Percentiles rank a stretch among this genome's conserved stretches.
Evolutionary conservation across 257 asterid genomes (phyloP).

Genomic region (Linaria vulgaris): DNA sequence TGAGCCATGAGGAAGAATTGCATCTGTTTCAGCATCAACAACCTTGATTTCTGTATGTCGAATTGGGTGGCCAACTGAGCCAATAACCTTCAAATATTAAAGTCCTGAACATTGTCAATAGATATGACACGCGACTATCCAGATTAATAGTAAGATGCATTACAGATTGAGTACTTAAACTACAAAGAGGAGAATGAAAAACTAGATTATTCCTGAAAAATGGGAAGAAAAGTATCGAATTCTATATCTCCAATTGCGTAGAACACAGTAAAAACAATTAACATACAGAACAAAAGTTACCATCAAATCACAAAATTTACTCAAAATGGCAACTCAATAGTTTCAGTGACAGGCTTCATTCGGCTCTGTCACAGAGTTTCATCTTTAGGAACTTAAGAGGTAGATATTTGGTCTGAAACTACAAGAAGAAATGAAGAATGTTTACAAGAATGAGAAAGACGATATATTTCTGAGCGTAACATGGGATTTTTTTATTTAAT

Average conservation of each 20-base stretch:
- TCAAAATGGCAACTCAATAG: too few relatives aligned
- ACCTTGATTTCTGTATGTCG: constrained; percentile 66
- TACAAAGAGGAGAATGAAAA: constrained; percentile 10
- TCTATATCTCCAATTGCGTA: constrained; percentile 11
- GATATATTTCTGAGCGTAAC: too few relatives aligned
- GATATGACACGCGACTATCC: constrained; percentile 23
- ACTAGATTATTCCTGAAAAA: not conserved
- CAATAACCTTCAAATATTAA: constrained; percentile 71
- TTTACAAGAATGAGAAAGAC: too few relatives aligned
- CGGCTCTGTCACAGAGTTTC: too few relatives aligned
- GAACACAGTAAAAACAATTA: too few relatives aligned
- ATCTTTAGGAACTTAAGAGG: too few relatives aligned
- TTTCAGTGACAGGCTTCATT: too few relatives aligned
- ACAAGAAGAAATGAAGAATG: too few relatives aligned
- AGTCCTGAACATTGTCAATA: constrained; percentile 27
- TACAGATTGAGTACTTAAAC: constrained; percentile 11
- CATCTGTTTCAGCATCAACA: constrained; percentile 75
- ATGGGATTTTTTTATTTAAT: too few relatives aligned
- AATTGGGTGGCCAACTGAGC: constrained; percentile 84
- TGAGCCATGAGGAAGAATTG: constrained; percentile 58
- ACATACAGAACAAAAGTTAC: too few relatives aligned
- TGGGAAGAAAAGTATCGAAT: not conserved
- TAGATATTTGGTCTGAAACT: too few relatives aligned
- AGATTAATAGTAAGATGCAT: constrained; percentile 14
- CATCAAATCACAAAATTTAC: too few relatives aligned